Percentiles rank a stretch among this genome's conserved stretches.
Conservation (phyloP, 2,329 filamentous ascomycete genomes). For the Graphilbum fragrans region DNA sequence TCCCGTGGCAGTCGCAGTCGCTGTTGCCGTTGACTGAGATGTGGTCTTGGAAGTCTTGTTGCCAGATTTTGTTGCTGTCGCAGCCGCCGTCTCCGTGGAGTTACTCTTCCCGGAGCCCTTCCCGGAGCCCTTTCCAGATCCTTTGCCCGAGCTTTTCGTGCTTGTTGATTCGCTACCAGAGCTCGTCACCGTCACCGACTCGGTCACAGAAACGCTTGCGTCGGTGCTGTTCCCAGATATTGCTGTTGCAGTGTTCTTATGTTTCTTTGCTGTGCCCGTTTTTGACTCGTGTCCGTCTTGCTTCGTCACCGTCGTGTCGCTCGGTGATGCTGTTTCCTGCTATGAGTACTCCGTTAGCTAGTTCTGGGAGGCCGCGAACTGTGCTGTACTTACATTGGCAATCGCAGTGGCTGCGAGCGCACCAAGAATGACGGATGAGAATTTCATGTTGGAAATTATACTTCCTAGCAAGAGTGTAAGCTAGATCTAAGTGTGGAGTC, state of each 20-base stretch:
- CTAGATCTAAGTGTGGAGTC: no score
- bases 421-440: no score
- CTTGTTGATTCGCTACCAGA: conserved; percentile 1
- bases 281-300: not conserved
- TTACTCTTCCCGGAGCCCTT: not conserved
- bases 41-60: not conserved
- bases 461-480: no score
- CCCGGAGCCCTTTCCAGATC: not conserved
- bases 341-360: no score
- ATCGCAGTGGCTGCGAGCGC: no score
- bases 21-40: not conserved
- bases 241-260: not conserved
- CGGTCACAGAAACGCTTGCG: not conserved
- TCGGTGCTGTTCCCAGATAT: not conserved
- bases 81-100: conserved; percentile 2
- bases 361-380: no score
- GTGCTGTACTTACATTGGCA: no score
- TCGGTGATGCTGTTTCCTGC: not conserved
- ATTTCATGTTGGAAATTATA: no score
- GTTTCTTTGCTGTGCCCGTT: not conserved
- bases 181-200: not conserved
- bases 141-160: conserved; percentile 1
- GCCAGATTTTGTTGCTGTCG: not conserved
- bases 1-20: not conserved
- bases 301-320: not conserved